Conservation (phyloP, 2,329 filamentous ascomycete genomes). For the Fusarium tricinctum region DNA sequence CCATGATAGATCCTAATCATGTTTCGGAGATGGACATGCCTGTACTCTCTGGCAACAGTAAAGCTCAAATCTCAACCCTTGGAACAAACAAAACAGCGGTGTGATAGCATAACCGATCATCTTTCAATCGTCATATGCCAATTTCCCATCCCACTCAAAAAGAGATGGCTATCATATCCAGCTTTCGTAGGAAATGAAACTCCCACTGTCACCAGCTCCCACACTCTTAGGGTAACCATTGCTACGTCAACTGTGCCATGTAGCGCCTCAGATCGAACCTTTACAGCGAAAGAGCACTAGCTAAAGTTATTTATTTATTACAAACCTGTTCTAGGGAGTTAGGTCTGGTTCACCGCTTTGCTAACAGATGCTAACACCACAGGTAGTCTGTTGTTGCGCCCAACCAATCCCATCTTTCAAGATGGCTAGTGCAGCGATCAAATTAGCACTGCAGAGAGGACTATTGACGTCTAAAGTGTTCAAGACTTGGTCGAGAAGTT, state of each 20-base stretch:
- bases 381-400: background rate
- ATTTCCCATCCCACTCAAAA: background rate
- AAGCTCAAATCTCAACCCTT: background rate
- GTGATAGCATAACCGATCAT: constrained; percentile 10
- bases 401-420: constrained; percentile 6
- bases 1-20: background rate
- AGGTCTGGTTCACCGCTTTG: constrained; percentile 26
- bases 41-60: background rate
- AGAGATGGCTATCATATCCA: background rate
- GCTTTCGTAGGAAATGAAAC: background rate
- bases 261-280: no score
- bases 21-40: background rate
- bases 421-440: background rate
- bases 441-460: no score
- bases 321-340: background rate
- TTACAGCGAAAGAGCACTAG: no score
- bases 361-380: background rate
- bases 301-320: background rate
- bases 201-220: background rate
- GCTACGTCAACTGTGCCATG: no score
- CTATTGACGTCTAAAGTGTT: no score
- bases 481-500: no score
- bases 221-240: no score
- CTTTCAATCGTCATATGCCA: background rate
- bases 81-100: background rate